These are phyloP conservation scores for Stenocarpella maydis DNA, from an alignment of 2,329 filamentous ascomycete species.

Conservation along the genomic window DNA sequence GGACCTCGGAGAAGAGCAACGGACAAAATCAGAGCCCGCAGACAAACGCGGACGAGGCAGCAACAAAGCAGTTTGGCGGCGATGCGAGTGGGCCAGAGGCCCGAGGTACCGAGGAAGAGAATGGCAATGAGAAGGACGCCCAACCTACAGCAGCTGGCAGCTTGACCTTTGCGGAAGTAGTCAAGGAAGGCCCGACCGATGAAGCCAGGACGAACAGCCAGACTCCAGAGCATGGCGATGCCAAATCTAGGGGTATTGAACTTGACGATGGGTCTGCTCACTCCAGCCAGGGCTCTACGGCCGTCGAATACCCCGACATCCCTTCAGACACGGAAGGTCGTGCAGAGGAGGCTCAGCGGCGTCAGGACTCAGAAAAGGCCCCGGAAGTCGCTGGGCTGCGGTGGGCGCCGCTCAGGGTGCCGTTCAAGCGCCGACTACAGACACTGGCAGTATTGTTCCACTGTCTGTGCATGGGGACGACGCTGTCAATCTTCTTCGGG, in stretches of 20 bases:
- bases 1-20: background rate
- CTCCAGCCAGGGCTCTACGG: conserved; percentile 30
- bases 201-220: conserved; percentile 1
- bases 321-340: conserved; percentile 17
- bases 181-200: conserved; percentile 27
- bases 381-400: conserved; percentile 65
- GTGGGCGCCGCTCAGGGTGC: conserved; percentile 83
- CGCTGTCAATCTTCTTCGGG: conserved; percentile 86
- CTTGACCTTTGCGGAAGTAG: conserved; percentile 33
- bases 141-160: conserved; percentile 32
- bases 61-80: background rate
- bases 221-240: background rate
- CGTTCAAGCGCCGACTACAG: conserved; percentile 75
- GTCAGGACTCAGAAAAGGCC: conserved; percentile 27
- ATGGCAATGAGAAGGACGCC: background rate
- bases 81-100: background rate
- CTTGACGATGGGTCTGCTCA: conserved; percentile 10
- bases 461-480: conserved; percentile 73
- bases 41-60: background rate
- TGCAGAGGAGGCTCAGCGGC: conserved; percentile 21
- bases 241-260: background rate
- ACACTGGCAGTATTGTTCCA: conserved; percentile 81
- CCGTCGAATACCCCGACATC: conserved; percentile 35
- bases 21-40: background rate
- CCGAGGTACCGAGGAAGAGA: background rate